Conservation (phyloP, 83 land plant species). For the Picea abies region DNA sequence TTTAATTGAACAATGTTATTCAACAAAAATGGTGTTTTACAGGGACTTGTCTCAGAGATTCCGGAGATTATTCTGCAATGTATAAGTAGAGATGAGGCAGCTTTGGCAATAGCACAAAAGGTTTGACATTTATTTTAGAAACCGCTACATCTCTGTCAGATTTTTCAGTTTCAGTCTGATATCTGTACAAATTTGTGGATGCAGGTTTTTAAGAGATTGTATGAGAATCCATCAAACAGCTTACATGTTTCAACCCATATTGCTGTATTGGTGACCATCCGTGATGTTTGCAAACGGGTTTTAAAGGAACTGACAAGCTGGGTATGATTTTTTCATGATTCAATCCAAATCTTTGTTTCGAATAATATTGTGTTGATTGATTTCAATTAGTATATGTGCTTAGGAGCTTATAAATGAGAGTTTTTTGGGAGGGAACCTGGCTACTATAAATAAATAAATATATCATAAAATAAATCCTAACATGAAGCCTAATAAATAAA, state of each 20-base stretch:
- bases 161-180: slow-evolving; percentile 9
- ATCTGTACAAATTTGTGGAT: background rate
- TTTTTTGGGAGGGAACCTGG: too few relatives aligned
- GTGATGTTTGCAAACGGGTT: slow-evolving; percentile 92
- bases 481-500: too few relatives aligned
- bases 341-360: background rate
- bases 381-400: too few relatives aligned
- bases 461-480: too few relatives aligned
- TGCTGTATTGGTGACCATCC: slow-evolving; percentile 78
- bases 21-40: slow-evolving; percentile 14
- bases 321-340: slow-evolving; percentile 50
- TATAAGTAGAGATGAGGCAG: slow-evolving; percentile 89
- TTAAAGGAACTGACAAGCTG: slow-evolving; percentile 96
- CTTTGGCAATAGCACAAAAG: slow-evolving; percentile 93
- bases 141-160: background rate
- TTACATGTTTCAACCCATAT: slow-evolving; percentile 69
- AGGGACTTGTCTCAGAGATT: slow-evolving; percentile 76
- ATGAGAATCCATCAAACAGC: slow-evolving; percentile 71
- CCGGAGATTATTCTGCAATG: slow-evolving; percentile 78
- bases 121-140: slow-evolving; percentile 26
- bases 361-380: background rate
- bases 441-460: too few relatives aligned
- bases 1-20: background rate
- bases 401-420: too few relatives aligned
- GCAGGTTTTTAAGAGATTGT: slow-evolving; percentile 86